Evolutionary conservation across 495 filamentous ascomycete genomes (phyloP), one percentile per base, ranked within the genome.

Genomic region (Sabuloglossum arenarium): DNA sequence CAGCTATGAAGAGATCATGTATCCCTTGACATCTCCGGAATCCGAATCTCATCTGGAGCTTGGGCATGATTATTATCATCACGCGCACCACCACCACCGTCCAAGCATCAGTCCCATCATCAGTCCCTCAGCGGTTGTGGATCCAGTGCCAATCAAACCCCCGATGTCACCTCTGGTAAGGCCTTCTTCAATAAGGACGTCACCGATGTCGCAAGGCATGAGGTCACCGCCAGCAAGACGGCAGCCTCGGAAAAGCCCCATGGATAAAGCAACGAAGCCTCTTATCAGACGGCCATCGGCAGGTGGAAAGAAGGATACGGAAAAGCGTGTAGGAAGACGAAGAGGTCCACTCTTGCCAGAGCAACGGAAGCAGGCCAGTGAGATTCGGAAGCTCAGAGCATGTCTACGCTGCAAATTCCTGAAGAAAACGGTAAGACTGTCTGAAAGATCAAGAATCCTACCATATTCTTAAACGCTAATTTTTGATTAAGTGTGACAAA

Each of bases 351-450:
- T 95, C 56, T 77, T 86, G 61, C 86, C 86, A n/a, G 88, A 95
- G 60, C 88, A 94, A 68, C 79, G 88, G 56, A 89, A 91, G 70
- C 88, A 94, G 69, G 88, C 88, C 31, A 86, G 85, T 59, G 88
- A 94, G 69, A 95, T 95, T 59, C 78, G 88, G 61, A 95, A 94
- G 67, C 72, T 94, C 61, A 78, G 88, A 59, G 88, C 88, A 31
- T 95, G 88, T 67, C 73, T 95, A 50, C 81, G 88, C n/a, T 95
- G 88, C 77, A 95, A 94, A 69, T 95, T 94, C 70, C 74, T 95
- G 61, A 95, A 95, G 78, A 95, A 95, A 77, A 94, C 87, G 54
- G 71, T 73, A 63, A 68, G 69, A 59, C n/a, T n/a, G 21, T 10
- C 3, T n/a, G 8, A 51, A 1, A 19, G 14, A 6, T 4, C 5